phyloP scores from a whole-genome alignment of 371 early-diverging fungal genomes.

The Gilbertella persicaria region DNA sequence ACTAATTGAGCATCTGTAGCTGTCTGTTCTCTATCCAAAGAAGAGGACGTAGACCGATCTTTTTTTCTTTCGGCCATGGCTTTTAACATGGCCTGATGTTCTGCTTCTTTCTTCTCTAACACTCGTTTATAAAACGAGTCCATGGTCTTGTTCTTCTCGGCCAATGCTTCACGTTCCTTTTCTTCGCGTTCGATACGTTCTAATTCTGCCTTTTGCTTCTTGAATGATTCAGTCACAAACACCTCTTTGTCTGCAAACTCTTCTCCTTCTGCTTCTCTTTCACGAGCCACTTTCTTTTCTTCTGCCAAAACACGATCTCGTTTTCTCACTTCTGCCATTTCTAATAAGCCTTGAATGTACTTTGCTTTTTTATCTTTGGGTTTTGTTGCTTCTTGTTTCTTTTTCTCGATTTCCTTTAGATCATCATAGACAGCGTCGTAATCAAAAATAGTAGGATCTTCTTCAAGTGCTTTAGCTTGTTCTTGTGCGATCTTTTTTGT shows the following conservation, averaged over 20 bases:
- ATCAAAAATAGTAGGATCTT: conserved; percentile 86
- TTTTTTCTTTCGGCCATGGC: conserved; percentile 24
- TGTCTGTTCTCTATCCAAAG: background rate
- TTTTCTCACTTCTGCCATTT: conserved; percentile 81
- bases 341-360: conserved; percentile 78
- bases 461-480: conserved; percentile 69
- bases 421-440: conserved; percentile 92
- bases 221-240: conserved; percentile 86
- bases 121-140: conserved; percentile 47
- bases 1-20: conserved; percentile 36
- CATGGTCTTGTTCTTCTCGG: conserved; percentile 39
- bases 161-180: conserved; percentile 54
- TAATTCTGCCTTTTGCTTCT: conserved; percentile 79
- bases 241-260: conserved; percentile 72
- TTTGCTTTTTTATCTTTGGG: conserved; percentile 56
- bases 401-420: conserved; percentile 69
- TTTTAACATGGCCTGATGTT: conserved; percentile 37
- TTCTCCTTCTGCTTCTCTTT: conserved; percentile 62
- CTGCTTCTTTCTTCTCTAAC: conserved; percentile 43
- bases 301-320: conserved; percentile 80
- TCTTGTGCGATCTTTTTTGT: conserved; percentile 49
- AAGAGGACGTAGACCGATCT: background rate
- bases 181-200: conserved; percentile 84
- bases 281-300: conserved; percentile 79
- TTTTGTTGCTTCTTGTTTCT: conserved; percentile 46